Percentiles rank a stretch among this genome's conserved stretches.
Evolutionary conservation across 768 basidiomycete species (phyloP).

Genomic region (Scleroderma citrinum): DNA sequence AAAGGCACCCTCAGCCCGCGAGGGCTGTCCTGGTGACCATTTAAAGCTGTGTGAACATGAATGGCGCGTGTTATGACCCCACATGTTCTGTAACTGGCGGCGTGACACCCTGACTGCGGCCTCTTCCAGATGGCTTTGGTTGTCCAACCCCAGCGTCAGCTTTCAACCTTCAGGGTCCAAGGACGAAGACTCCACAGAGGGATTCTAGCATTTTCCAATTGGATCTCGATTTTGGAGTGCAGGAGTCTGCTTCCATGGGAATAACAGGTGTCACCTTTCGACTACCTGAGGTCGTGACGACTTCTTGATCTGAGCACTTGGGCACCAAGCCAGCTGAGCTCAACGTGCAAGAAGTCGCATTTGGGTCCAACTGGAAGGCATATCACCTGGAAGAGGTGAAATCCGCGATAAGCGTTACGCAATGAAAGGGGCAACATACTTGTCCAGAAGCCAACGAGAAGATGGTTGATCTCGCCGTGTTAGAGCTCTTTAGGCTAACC

Average conservation of each 20-base stretch:
- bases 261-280: constrained; percentile 5
- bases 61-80: too few relatives aligned
- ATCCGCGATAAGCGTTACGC: too few relatives aligned
- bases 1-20: too few relatives aligned
- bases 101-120: too few relatives aligned
- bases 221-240: constrained; percentile 37
- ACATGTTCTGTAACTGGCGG: too few relatives aligned
- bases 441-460: constrained; percentile 85
- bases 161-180: neutral
- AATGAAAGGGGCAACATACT: constrained; percentile 30
- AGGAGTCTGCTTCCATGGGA: constrained; percentile 4
- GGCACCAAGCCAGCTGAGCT: constrained; percentile 53
- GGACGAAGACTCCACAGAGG: neutral
- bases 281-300: constrained; percentile 7
- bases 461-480: constrained; percentile 69
- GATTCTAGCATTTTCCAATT: constrained; percentile 23
- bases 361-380: constrained; percentile 62
- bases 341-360: constrained; percentile 59
- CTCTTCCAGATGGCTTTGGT: too few relatives aligned
- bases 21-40: too few relatives aligned
- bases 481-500: constrained; percentile 74
- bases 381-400: constrained; percentile 45
- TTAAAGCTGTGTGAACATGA: too few relatives aligned
- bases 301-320: constrained; percentile 46
- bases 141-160: neutral